These are phyloP conservation scores for Agaricus subrufescens DNA, from an alignment of 768 basidiomycete genomes.

Conservation along the genomic window DNA sequence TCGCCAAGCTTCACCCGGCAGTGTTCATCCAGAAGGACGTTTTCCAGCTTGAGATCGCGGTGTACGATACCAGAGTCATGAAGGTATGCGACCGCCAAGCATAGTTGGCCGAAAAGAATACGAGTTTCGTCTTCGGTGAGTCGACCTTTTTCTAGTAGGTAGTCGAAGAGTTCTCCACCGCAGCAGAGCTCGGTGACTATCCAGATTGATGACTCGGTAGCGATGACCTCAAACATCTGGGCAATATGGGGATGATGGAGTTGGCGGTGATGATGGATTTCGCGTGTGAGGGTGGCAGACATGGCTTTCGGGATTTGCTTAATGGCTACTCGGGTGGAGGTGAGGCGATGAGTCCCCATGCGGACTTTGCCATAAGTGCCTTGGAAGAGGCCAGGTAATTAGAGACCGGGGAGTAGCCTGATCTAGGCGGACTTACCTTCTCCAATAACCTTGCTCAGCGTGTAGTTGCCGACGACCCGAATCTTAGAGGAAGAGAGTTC, in stretches of 20 bases:
- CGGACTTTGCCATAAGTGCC: constrained; percentile 96
- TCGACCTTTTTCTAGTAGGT: constrained; percentile 92
- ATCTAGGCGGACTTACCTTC: constrained; percentile 59
- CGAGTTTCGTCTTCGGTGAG: constrained; percentile 80
- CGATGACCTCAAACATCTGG: constrained; percentile 96
- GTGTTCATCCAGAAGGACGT: constrained; percentile 86
- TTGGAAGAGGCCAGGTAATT: constrained; percentile 24
- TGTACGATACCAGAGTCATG: constrained; percentile 94
- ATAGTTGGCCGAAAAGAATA: constrained; percentile 92
- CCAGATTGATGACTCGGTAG: constrained; percentile 94
- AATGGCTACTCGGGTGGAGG: constrained; percentile 88
- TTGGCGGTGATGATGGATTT: constrained; percentile 97
- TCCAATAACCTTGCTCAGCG: constrained; percentile 88
- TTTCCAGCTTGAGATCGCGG: constrained; percentile 95
- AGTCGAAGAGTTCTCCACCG: constrained; percentile 97
- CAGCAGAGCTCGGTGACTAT: constrained; percentile 96
- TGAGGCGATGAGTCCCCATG: constrained; percentile 89
- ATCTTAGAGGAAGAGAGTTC: constrained; percentile 90
- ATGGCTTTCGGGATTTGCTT: constrained; percentile 97
- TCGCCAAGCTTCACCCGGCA: constrained; percentile 92
- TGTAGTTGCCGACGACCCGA: constrained; percentile 92
- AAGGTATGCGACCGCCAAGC: constrained; percentile 88
- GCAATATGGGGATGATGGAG: constrained; percentile 95
- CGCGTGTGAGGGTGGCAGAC: constrained; percentile 88
- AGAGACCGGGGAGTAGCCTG: neutral